phyloP scores from a whole-genome alignment of 2,329 filamentous ascomycete species.

The Aspergillus ibericus region DNA sequence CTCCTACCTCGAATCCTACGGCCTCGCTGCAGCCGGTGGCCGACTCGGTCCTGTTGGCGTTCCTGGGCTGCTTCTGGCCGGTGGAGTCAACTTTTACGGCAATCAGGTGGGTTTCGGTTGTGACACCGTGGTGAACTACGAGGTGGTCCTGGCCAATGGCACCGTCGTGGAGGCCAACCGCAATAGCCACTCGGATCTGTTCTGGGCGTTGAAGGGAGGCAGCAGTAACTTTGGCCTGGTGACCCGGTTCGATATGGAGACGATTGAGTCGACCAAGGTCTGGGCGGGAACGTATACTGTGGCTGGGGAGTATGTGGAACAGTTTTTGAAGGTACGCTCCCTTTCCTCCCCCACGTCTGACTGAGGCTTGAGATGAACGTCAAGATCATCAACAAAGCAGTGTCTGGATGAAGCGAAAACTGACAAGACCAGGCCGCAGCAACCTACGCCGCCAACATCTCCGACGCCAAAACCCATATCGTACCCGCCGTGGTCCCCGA shows the following conservation, averaged over 20 bases:
- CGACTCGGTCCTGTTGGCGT: conserved; percentile 33
- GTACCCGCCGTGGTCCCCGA: conserved; percentile 29
- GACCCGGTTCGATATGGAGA: conserved; percentile 42
- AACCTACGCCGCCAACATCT: conserved; percentile 29
- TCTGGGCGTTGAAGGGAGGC: conserved; percentile 45
- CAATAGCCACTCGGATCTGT: conserved; percentile 35
- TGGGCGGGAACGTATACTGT: conserved; percentile 37
- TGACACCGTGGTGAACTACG: conserved; percentile 32
- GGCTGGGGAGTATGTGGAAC: conserved; percentile 24
- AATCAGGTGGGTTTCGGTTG: conserved; percentile 31
- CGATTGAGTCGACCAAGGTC: conserved; percentile 29
- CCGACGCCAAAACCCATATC: conserved; percentile 32
- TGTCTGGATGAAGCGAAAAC: background rate
- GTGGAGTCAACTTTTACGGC: conserved; percentile 31
- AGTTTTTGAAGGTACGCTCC: conserved; percentile 24
- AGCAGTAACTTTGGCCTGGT: conserved; percentile 47
- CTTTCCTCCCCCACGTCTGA: too few species aligned
- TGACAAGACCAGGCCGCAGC: conserved; percentile 25
- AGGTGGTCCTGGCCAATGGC: conserved; percentile 42
- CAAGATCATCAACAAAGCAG: too few species aligned
- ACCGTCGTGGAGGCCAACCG: conserved; percentile 38
- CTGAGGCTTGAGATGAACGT: too few species aligned
- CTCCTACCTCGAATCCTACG: conserved; percentile 20
- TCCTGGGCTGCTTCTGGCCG: conserved; percentile 30
- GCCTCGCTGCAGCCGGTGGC: conserved; percentile 26